These are phyloP conservation scores for Saturnispora sanitii DNA, from an alignment of 805 yeast species.

Conservation along the genomic window DNA sequence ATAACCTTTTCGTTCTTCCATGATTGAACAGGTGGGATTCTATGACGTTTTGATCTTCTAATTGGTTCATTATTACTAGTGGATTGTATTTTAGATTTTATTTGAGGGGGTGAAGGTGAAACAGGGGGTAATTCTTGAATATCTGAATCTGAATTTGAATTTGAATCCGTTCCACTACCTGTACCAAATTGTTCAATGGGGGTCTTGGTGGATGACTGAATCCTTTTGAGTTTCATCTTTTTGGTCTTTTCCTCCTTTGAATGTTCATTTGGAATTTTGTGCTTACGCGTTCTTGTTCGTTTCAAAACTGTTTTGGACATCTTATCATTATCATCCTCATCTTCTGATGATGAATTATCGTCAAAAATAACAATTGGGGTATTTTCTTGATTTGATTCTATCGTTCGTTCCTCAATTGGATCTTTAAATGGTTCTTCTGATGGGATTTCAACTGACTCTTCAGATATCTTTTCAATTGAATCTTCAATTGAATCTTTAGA, in stretches of 20 bases:
- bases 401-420: neutral
- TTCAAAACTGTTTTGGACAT: too few relatives aligned
- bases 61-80: slow-evolving; percentile 23
- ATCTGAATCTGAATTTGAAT: too few relatives aligned
- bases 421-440: neutral
- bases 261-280: too few relatives aligned
- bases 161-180: too few relatives aligned
- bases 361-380: too few relatives aligned
- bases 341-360: too few relatives aligned
- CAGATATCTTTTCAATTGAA: neutral
- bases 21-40: slow-evolving; percentile 63
- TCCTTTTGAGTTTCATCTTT: too few relatives aligned
- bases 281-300: too few relatives aligned
- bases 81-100: slow-evolving; percentile 10
- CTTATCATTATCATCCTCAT: too few relatives aligned
- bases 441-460: neutral
- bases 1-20: slow-evolving; percentile 79
- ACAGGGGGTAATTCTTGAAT: neutral
- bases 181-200: too few relatives aligned
- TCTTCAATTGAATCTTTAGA: neutral
- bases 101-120: neutral
- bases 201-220: too few relatives aligned
- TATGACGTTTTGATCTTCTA: slow-evolving; percentile 57
- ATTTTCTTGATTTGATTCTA: neutral
- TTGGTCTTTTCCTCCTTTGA: too few relatives aligned